Percentiles rank a stretch among this genome's conserved stretches.
These are phyloP conservation scores for Climacium dendroides DNA, from an alignment of 225 moss, liverwort and hornwort genomes.

Conservation along the genomic window DNA sequence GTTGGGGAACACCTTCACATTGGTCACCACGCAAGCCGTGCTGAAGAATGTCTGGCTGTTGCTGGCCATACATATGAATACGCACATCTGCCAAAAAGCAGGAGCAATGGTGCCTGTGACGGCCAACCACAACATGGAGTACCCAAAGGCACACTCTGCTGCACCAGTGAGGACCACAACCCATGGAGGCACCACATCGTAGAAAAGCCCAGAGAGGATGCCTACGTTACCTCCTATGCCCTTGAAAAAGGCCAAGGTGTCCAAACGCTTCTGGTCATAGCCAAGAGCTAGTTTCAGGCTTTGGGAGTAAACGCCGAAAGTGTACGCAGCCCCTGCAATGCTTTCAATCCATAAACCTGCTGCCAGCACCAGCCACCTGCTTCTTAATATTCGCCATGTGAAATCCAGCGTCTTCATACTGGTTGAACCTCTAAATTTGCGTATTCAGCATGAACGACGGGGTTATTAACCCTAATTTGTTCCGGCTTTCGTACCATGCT, in stretches of 20 bases:
- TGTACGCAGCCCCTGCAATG: constrained; percentile 36
- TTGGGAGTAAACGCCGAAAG: constrained; percentile 58
- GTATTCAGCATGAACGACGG: not conserved
- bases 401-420: constrained; percentile 3
- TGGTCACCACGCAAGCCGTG: constrained; percentile 60
- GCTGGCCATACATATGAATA: constrained; percentile 38
- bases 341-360: constrained; percentile 64
- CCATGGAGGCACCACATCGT: constrained; percentile 46
- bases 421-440: not conserved
- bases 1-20: constrained; percentile 53
- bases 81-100: constrained; percentile 48
- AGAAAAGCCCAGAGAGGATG: constrained; percentile 35
- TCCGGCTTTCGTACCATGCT: not conserved
- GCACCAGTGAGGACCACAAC: constrained; percentile 32
- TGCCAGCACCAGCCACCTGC: constrained; percentile 54
- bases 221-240: constrained; percentile 56
- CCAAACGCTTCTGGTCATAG: constrained; percentile 46
- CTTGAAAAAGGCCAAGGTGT: constrained; percentile 46
- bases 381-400: constrained; percentile 8
- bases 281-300: constrained; percentile 25
- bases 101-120: constrained; percentile 21
- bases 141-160: constrained; percentile 22
- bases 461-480: not conserved
- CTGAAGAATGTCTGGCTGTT: constrained; percentile 51
- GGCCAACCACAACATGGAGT: constrained; percentile 44